phyloP scores from a whole-genome alignment of 441 rosid species.

The Gossypium laxum region DNA sequence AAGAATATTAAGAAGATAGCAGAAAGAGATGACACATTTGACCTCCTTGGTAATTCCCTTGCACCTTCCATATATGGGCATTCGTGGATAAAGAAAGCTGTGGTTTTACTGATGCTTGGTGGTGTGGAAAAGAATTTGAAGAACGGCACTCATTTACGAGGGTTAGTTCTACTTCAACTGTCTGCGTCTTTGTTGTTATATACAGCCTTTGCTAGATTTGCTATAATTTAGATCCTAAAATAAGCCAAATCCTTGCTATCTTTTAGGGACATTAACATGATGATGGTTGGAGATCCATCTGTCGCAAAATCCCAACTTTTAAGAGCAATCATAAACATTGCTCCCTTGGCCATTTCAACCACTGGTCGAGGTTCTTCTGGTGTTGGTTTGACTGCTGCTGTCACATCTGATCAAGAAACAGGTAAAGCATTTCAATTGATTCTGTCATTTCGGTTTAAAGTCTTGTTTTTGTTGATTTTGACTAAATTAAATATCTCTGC shows the following conservation, averaged over 20 bases:
- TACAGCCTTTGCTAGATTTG: too few species aligned
- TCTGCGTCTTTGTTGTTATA: too few species aligned
- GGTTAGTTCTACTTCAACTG: conserved; percentile 33
- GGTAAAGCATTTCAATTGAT: conserved; percentile 32
- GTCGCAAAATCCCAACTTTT: conserved; percentile 96
- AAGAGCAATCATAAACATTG: conserved; percentile 90
- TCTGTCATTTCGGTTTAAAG: too few species aligned
- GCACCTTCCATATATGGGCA: conserved; percentile 97
- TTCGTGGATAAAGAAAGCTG: conserved; percentile 95
- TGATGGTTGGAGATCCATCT: conserved; percentile 99
- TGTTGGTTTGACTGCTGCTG: conserved; percentile 98
- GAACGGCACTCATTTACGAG: conserved; percentile 93
- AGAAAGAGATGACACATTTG: conserved; percentile 74
- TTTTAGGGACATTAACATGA: conserved; percentile 89
- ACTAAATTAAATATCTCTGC: conserved; percentile 7
- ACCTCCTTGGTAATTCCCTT: conserved; percentile 75
- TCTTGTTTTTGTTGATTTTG: neutral
- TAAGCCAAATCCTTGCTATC: neutral
- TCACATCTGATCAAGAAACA: conserved; percentile 95
- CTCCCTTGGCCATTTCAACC: conserved; percentile 94
- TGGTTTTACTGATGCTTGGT: conserved; percentile 78
- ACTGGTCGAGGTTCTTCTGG: conserved; percentile 99
- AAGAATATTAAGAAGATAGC: conserved; percentile 80
- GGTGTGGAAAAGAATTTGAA: conserved; percentile 89
- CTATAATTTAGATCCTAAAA: too few species aligned